Conservation (phyloP, 768 basidiomycete genomes). For the Hericium coralloides region DNA sequence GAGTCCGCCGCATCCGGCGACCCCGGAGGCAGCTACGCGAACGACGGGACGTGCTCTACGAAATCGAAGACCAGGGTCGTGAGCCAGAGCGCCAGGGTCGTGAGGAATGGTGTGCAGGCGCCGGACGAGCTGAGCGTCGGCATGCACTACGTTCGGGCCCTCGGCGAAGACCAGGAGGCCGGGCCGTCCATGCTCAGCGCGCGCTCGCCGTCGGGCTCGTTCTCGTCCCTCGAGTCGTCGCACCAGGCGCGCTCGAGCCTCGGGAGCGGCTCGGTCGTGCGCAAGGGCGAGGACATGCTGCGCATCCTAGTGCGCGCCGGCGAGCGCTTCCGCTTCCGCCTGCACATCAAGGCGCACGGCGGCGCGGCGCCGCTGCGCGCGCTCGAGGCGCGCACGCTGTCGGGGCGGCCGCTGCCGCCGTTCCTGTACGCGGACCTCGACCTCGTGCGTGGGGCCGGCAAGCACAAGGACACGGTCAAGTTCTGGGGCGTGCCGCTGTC, state of each 20-base stretch:
- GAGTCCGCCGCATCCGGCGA: background rate
- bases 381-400: constrained; percentile 6
- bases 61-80: constrained; percentile 28
- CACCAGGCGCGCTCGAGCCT: constrained; percentile 27
- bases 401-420: constrained; percentile 9
- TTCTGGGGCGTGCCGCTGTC: constrained; percentile 15
- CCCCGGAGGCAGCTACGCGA: constrained; percentile 2
- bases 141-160: constrained; percentile 59
- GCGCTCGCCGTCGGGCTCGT: constrained; percentile 35
- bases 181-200: constrained; percentile 12
- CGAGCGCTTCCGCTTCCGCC: constrained; percentile 14
- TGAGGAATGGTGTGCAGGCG: constrained; percentile 30
- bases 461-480: constrained; percentile 11
- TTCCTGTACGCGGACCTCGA: constrained; percentile 14
- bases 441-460: constrained; percentile 4
- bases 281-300: constrained; percentile 4
- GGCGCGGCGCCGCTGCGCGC: constrained; percentile 1
- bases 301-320: constrained; percentile 13
- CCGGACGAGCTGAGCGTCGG: constrained; percentile 62
- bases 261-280: constrained; percentile 1
- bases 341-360: constrained; percentile 5
- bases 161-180: constrained; percentile 42
- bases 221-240: constrained; percentile 57
- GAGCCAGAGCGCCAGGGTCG: constrained; percentile 61
- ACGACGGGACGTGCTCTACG: background rate